phyloP scores from a whole-genome alignment of 352 stramenopile genomes.

The Phytophthora meadii region DNA sequence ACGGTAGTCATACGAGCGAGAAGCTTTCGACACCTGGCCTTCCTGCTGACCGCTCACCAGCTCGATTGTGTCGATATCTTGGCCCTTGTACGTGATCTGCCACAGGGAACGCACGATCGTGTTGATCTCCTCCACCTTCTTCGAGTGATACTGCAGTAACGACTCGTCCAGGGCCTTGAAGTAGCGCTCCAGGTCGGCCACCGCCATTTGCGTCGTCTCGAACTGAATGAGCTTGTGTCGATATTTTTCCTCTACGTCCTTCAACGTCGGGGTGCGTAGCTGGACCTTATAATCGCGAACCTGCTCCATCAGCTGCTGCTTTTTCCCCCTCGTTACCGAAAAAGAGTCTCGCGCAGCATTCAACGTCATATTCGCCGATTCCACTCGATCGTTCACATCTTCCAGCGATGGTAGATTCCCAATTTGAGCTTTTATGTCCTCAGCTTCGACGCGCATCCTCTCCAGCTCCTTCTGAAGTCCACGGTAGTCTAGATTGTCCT shows the following conservation, averaged over 20 bases:
- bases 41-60: conserved; percentile 95
- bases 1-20: conserved; percentile 98
- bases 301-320: conserved; percentile 58
- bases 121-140: conserved; percentile 99
- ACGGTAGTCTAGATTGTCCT: conserved; percentile 82
- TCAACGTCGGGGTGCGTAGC: conserved; percentile 77
- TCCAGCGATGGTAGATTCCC: conserved; percentile 51
- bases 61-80: conserved; percentile 99
- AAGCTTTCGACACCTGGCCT: conserved; percentile 57
- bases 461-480: conserved; percentile 58
- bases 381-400: conserved; percentile 60
- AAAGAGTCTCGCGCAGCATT: conserved; percentile 42
- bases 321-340: conserved; percentile 53
- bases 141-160: conserved; percentile 97
- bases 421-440: conserved; percentile 54
- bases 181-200: conserved; percentile 98
- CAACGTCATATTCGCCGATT: conserved; percentile 37
- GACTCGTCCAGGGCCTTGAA: conserved; percentile 96
- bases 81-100: conserved; percentile 98
- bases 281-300: conserved; percentile 74
- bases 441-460: conserved; percentile 41
- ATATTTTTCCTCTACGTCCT: conserved; percentile 95
- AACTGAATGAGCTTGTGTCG: conserved; percentile 95
- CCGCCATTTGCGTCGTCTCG: conserved; percentile 96
- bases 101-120: conserved; percentile 98